A percentile compares a stretch with the other conserved stretches of the same genome.
Conservation (phyloP, 2,329 filamentous ascomycete genomes). For the Mollisia scopiformis region DNA sequence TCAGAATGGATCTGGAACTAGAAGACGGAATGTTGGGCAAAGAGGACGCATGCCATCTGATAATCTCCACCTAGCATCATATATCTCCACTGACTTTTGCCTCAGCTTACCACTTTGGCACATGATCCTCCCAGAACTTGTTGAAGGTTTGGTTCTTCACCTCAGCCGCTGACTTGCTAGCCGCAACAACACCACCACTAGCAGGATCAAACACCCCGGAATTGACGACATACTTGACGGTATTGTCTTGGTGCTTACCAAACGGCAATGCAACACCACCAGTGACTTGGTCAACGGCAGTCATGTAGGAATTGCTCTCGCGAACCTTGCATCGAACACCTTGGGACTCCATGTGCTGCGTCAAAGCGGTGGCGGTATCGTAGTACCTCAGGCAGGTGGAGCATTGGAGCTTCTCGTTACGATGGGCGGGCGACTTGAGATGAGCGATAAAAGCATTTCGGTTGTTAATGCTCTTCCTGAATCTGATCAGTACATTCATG, state of each 20-base stretch:
- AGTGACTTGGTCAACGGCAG: slow-evolving; percentile 44
- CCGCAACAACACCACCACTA: not conserved
- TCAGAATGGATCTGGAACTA: too few species aligned
- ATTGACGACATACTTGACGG: slow-evolving; percentile 37
- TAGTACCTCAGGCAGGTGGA: slow-evolving; percentile 49
- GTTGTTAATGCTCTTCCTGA: slow-evolving; percentile 19
- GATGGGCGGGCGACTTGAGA: slow-evolving; percentile 48
- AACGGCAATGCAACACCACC: slow-evolving; percentile 35
- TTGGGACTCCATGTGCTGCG: slow-evolving; percentile 52
- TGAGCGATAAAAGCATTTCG: slow-evolving; percentile 38
- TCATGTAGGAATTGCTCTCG: slow-evolving; percentile 42
- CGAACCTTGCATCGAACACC: slow-evolving; percentile 47
- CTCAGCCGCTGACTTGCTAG: not conserved
- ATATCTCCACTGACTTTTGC: too few species aligned
- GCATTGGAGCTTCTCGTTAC: slow-evolving; percentile 43
- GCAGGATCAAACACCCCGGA: not conserved
- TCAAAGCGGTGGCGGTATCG: slow-evolving; percentile 45
- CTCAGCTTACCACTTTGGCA: not conserved
- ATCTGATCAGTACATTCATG: not conserved
- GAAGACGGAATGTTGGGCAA: too few species aligned
- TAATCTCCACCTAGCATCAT: too few species aligned
- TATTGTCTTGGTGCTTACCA: slow-evolving; percentile 39
- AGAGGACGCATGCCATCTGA: too few species aligned
- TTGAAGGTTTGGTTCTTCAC: not conserved
- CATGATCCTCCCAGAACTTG: not conserved